These are phyloP conservation scores for Cyclotella kingstonii DNA, from an alignment of 108 stramenopile genomes.

Conservation along the genomic window DNA sequence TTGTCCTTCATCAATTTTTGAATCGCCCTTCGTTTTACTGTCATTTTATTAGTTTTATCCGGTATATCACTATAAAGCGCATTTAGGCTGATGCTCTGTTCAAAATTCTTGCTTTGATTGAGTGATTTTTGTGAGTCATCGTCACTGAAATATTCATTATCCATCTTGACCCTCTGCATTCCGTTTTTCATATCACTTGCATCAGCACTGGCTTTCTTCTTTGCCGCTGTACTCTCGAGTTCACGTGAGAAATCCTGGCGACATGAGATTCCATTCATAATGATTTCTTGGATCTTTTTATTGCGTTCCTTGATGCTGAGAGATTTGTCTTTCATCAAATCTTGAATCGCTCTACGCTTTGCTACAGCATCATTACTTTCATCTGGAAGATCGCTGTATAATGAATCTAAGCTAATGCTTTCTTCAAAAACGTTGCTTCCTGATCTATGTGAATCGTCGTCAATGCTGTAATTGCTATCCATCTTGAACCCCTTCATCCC, in stretches of 20 bases:
- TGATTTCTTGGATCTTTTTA: constrained; percentile 45
- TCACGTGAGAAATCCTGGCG: constrained; percentile 29
- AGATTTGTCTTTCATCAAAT: constrained; percentile 1
- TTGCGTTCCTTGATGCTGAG: constrained; percentile 2
- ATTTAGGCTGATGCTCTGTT: too few species aligned
- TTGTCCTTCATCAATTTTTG: constrained; percentile 16
- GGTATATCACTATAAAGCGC: too few species aligned
- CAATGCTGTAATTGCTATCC: too few species aligned
- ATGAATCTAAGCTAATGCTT: not conserved
- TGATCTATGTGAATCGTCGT: too few species aligned
- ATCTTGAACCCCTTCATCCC: too few species aligned
- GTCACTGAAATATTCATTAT: constrained; percentile 5
- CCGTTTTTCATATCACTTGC: constrained; percentile 1
- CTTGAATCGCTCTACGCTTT: not conserved
- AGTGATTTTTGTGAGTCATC: too few species aligned
- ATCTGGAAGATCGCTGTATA: constrained; percentile 5
- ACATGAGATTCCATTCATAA: constrained; percentile 52
- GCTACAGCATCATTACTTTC: not conserved
- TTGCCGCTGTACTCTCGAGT: not conserved
- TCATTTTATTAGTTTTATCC: constrained; percentile 1
- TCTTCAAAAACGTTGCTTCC: constrained; percentile 4
- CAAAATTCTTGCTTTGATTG: too few species aligned
- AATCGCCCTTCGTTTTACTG: constrained; percentile 8
- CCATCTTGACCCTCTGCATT: not conserved
- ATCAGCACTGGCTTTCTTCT: not conserved